phyloP scores from a whole-genome alignment of 768 basidiomycete genomes.

The Macrolepiota fuliginosa region DNA sequence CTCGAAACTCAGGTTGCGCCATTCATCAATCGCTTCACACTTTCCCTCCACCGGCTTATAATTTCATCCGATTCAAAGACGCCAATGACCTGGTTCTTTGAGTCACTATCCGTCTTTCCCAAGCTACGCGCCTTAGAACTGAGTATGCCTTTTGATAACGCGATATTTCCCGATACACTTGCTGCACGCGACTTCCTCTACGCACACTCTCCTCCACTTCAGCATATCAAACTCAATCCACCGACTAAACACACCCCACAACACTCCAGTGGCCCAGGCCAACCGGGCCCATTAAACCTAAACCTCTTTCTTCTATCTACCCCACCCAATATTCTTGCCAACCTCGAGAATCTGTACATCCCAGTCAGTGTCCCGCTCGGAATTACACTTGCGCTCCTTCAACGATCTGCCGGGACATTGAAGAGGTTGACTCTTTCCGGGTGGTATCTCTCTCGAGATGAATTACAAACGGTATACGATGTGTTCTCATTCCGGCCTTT shows the following conservation, averaged over 20 bases:
- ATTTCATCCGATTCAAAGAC: slow-evolving; percentile 30
- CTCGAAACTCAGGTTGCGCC: slow-evolving; percentile 21
- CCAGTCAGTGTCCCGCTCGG: background rate
- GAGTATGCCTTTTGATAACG: slow-evolving; percentile 20
- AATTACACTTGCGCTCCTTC: background rate
- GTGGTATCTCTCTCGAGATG: background rate
- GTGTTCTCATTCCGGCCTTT: background rate
- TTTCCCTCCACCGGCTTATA: slow-evolving; percentile 25
- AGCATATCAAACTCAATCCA: slow-evolving; percentile 21
- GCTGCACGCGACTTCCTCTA: slow-evolving; percentile 21
- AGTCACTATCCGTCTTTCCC: slow-evolving; percentile 24
- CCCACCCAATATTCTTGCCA: background rate
- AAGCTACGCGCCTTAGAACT: slow-evolving; percentile 22
- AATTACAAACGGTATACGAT: background rate
- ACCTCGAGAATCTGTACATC: background rate
- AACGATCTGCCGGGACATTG: background rate
- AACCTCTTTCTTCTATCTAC: too few species aligned
- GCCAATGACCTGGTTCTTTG: slow-evolving; percentile 33
- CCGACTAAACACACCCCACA: background rate
- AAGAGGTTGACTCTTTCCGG: background rate
- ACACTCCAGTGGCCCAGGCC: too few species aligned
- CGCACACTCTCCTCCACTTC: slow-evolving; percentile 18
- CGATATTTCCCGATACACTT: slow-evolving; percentile 23
- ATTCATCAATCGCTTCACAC: slow-evolving; percentile 29
- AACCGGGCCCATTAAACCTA: too few species aligned